Evolutionary conservation across 441 rosid genomes (phyloP), one percentile per base, ranked within the genome.

Genomic region (Rhodomyrtus psidioides): DNA sequence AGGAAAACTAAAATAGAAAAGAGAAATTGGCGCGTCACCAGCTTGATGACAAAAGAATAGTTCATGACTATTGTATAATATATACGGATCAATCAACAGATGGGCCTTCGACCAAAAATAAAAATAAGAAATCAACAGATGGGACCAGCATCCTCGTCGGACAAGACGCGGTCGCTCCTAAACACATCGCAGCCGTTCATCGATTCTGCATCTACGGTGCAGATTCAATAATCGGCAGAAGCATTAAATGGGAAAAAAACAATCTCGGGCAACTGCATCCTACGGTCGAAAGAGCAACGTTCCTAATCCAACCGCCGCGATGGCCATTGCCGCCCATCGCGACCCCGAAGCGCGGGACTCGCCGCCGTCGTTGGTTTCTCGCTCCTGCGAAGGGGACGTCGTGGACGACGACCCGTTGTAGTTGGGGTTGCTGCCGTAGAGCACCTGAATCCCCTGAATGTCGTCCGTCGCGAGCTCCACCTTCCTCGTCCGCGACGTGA

Each of bases 391-490:
- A 24, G 85, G 13, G 34, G 92, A 17, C 90, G 92, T 57, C 16
- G 89, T 26, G 10, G 91, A 14, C 12, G 91, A 13, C 17, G 96
- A 85, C 39, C 95, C 96, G 82, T 90, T 93, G 59, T 44, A 94
- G 46, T 90, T 94, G 42, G 98, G 99, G 88, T 95, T 96, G 15
- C 76, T 86, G 51, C 98, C 99, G 83, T 95, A 96, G 88, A 96
- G 86, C 3, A 10, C 17, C 83, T 95, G 98, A 23, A 96, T 90
- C 24, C 92, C 7, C 96, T 84, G 53, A 92, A 86, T 60, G 94
- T 88, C 88, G 81, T 86, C 87, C 53, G 51, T 42, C 49, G 81
- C 81, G 17, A 86, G 84, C 26, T 86, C 60, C 39, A 86, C 87
- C 87, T 86, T 86, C 87, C 62, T 82, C 53, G 75, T 86, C 58